Evolutionary conservation across 129 eudicot species (phyloP), one percentile per base, ranked within the genome.

Genomic region (carrot (Daucus carota)): DNA sequence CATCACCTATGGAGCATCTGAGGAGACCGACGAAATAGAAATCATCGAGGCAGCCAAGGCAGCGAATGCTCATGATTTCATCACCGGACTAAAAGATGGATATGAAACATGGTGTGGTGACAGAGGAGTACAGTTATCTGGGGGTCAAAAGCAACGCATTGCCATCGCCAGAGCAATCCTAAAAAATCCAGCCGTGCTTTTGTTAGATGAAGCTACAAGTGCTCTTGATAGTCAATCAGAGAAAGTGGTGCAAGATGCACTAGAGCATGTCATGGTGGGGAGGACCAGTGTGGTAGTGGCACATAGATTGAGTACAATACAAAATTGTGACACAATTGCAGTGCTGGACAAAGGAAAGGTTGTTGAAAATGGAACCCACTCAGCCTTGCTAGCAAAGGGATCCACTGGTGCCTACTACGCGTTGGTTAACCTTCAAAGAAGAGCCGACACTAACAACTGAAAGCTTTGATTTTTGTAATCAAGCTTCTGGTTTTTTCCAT

Each of bases 231-330:
- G 88, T 47, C 94, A 83, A 34, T 92, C 98, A 6, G 98, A 92
- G 81, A 92, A 90, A 50, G 84, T 84, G 42, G 98, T 92, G 44
- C 96, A 92, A 62, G 92, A 90, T 1, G 98, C 94, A 4, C 84
- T 92, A 0, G 98, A 92, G 78, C 76, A 85, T 34, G 90, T 92
- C 77, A 88, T 92, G 96, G 86, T 88, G 42, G 92, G 92, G 40
- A 76, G 96, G 73, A 90, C 98, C 0, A 92, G 94, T 13, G 86
- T 92, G 44, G 96, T 92, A 10, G 96, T 92, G 77, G 96, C 98
- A 0, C 98, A 92, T 33, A 81, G 98, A 78, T 77, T 92, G 70
- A 92, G 98, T 78, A 92, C 94, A 1, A 88, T 92, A 66, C 87
- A 87, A 71, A 85, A 80, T 13, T 92, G 98, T 24, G 96, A 90